phyloP scores from a whole-genome alignment of 208 protist species.

The Lotmaria passim region DNA sequence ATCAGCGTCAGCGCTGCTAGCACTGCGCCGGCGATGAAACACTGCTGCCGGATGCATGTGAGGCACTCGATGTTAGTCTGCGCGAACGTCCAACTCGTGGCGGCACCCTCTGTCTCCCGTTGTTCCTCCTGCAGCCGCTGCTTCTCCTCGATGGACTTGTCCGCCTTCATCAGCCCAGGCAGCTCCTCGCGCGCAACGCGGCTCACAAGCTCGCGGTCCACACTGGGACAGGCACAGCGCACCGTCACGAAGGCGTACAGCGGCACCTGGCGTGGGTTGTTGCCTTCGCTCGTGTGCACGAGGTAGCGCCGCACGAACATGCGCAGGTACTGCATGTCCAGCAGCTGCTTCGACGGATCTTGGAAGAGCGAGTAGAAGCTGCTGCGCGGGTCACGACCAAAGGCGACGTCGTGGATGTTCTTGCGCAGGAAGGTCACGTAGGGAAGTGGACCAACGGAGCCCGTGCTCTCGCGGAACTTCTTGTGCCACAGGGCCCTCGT shows the following conservation, averaged over 20 bases:
- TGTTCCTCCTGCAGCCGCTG: too few species aligned
- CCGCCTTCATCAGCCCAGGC: constrained; percentile 48
- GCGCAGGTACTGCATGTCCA: constrained; percentile 83
- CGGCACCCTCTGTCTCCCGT: constrained; percentile 5
- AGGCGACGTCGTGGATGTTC: constrained; percentile 57
- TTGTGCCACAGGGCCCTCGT: too few species aligned
- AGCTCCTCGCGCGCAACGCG: constrained; percentile 65
- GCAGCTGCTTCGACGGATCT: constrained; percentile 38
- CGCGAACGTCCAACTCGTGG: constrained; percentile 38
- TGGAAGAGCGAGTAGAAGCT: constrained; percentile 71
- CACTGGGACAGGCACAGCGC: constrained; percentile 45
- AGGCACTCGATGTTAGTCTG: constrained; percentile 54
- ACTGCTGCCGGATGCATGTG: constrained; percentile 56
- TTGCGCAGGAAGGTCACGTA: constrained; percentile 73
- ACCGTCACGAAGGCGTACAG: constrained; percentile 59
- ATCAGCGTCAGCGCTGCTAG: constrained; percentile 27
- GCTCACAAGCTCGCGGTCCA: constrained; percentile 59
- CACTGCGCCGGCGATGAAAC: constrained; percentile 48
- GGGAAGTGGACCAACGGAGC: constrained; percentile 72
- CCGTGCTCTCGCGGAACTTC: too few species aligned
- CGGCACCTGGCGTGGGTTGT: constrained; percentile 62
- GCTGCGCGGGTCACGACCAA: constrained; percentile 54
- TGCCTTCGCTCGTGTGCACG: constrained; percentile 71
- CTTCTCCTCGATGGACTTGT: constrained; percentile 39
- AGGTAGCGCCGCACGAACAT: constrained; percentile 86